Conservation (phyloP, 2,329 filamentous ascomycete species). For the Aplosporella prunicola region DNA sequence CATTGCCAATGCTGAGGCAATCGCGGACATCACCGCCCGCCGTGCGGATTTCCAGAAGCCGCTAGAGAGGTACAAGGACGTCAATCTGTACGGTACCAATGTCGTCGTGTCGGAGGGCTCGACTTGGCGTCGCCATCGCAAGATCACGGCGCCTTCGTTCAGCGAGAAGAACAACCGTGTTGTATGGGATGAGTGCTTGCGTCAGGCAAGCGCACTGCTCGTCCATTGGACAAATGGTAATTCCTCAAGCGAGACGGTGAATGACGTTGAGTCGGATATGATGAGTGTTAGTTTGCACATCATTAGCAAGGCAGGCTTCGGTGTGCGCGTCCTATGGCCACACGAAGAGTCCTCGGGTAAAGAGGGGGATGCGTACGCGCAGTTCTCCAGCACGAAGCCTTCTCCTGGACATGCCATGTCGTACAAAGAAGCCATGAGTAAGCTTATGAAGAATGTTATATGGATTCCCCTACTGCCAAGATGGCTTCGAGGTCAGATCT, state of each 20-base stretch:
- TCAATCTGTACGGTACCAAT: conserved; percentile 62
- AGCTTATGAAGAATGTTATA: conserved; percentile 54
- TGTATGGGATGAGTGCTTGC: conserved; percentile 54
- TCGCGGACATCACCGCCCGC: conserved; percentile 55
- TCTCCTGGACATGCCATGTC: conserved; percentile 43
- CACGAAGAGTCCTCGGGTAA: conserved; percentile 44
- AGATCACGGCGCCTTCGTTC: conserved; percentile 61
- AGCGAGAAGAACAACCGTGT: conserved; percentile 65
- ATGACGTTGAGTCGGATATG: conserved; percentile 52
- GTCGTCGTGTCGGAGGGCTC: conserved; percentile 60
- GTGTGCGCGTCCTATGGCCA: conserved; percentile 46
- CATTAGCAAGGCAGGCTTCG: conserved; percentile 64
- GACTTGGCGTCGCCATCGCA: conserved; percentile 64
- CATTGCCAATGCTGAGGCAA: conserved; percentile 54
- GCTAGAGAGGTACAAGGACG: conserved; percentile 46
- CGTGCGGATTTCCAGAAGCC: conserved; percentile 66
- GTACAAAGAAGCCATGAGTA: conserved; percentile 54
- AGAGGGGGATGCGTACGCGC: conserved; percentile 17
- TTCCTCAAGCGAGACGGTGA: conserved; percentile 35
- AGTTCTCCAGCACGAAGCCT: conserved; percentile 24
- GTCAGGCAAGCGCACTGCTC: conserved; percentile 44
- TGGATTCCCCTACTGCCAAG: conserved; percentile 51
- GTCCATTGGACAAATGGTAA: conserved; percentile 24
- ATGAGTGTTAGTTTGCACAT: conserved; percentile 54
- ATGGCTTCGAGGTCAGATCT: conserved; percentile 44